Evolutionary conservation across 1,284 basidiomycete species (phyloP), one percentile per base, ranked within the genome.

Genomic region (Irpex lacteus): DNA sequence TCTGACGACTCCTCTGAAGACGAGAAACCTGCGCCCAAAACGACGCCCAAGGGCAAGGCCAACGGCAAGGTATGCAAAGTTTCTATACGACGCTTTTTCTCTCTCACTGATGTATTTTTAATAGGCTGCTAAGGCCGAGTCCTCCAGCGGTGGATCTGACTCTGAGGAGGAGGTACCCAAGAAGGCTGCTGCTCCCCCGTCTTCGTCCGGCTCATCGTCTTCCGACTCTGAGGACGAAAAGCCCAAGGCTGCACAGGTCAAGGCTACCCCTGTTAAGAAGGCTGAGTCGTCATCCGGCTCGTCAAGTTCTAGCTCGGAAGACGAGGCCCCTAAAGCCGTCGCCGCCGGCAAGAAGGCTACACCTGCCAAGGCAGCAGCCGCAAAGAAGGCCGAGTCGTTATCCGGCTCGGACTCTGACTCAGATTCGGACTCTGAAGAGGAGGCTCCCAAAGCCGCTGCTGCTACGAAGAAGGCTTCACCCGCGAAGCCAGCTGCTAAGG

Each of bases 211-310:
- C 5, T 60, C 59, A 13, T 34, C 38, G 3, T 70, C 69, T 32
- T 65, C 67, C 26, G 69, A 70, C 55, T 66, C 65, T 32, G 74
- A 75, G 58, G 75, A 75, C 18, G 76, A 78, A 69, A 77, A 78
- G 70, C 74, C 77, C 7, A 79, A 79, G 68, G 74, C 73, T 37
- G 73, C 74, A 2, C 77, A 80, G 64, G 73, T 79, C 19, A 74
- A 75, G 63, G 70, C 72, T 61, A 68, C 72, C 2, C 60, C 75
- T 1, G 64, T 67, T 34, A 73, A 72, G 62, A 74, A 75, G 68
- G 65, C 65, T 2, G 66, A 44, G 63, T 68, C 68, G 15, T 71
- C 70, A 26, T 59, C 59, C 63, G 70, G 72, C 49, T 70, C 70
- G 19, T 26, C 26, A 26, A 70, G 71, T 57, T 71, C 72, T 7